Percentiles rank a stretch among this genome's conserved stretches.
Evolutionary conservation across 352 stramenopile genomes (phyloP).

Genomic region (Phytopythium aichiense): DNA sequence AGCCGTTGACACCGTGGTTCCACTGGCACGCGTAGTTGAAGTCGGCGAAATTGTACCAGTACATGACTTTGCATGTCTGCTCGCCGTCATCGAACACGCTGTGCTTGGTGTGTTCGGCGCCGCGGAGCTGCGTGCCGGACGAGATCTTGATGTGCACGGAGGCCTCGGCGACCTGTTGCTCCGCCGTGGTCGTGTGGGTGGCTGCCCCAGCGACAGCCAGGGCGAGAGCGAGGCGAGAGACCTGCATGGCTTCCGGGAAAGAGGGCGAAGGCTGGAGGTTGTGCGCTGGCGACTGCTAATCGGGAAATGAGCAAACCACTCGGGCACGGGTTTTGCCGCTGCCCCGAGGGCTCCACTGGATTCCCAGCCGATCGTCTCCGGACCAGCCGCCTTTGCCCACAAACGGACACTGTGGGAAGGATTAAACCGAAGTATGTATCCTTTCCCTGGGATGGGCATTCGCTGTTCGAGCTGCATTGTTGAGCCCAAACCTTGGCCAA

Average conservation of each 20-base stretch:
- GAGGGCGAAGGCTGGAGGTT: neutral
- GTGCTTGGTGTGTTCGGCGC: neutral
- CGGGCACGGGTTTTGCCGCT: neutral
- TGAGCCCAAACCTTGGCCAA: too few relatives aligned
- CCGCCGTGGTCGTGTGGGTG: neutral
- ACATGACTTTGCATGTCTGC: slow-evolving; percentile 4
- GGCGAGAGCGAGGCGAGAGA: neutral
- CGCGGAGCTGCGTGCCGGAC: slow-evolving; percentile 1
- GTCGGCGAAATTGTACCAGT: slow-evolving; percentile 6
- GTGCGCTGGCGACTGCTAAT: neutral
- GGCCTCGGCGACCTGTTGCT: neutral
- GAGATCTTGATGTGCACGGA: slow-evolving; percentile 2
- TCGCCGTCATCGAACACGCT: neutral
- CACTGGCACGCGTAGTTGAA: slow-evolving; percentile 11
- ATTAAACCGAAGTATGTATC: too few relatives aligned
- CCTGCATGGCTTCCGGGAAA: neutral
- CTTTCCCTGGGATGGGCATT: too few relatives aligned
- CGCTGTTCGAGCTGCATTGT: too few relatives aligned
- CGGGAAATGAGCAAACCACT: neutral
- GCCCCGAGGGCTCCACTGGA: too few relatives aligned
- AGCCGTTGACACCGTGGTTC: slow-evolving; percentile 4
- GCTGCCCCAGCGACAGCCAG: neutral
- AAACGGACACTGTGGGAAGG: too few relatives aligned
- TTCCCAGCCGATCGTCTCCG: too few relatives aligned
- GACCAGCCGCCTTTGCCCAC: too few relatives aligned